Evolutionary conservation across 2,329 filamentous ascomycete genomes (phyloP).

Genomic region (Colletotrichum spaethianum): DNA sequence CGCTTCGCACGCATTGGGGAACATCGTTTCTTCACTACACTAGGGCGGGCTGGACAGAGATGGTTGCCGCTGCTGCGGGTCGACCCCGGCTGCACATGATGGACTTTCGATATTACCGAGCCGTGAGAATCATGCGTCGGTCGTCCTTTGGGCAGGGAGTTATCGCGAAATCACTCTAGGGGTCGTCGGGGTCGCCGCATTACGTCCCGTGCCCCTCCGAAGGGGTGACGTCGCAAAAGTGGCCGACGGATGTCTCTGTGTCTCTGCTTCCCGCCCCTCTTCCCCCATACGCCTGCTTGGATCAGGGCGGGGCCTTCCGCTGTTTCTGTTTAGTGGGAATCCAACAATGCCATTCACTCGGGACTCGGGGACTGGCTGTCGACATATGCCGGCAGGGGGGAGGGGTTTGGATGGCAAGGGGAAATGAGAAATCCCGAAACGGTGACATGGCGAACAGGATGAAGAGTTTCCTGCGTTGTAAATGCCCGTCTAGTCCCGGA

Average conservation of each 20-base stretch:
- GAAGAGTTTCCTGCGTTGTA: background rate
- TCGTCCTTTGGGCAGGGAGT: background rate
- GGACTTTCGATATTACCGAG: background rate
- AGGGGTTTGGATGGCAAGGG: background rate
- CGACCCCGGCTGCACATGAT: background rate
- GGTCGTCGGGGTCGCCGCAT: slow-evolving; percentile 23
- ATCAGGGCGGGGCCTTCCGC: background rate
- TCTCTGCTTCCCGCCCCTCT: background rate
- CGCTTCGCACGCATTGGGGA: background rate
- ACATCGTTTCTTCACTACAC: background rate
- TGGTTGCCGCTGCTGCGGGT: background rate
- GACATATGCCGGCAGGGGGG: background rate
- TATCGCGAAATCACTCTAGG: background rate
- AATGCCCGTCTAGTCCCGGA: background rate
- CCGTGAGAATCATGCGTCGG: too few relatives aligned
- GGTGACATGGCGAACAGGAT: slow-evolving; percentile 1
- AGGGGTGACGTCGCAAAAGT: slow-evolving; percentile 24
- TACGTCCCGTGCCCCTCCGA: slow-evolving; percentile 4
- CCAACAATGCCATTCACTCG: slow-evolving; percentile 10
- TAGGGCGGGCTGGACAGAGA: background rate
- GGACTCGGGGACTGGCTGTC: background rate
- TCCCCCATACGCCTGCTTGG: background rate
- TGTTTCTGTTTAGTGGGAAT: slow-evolving; percentile 15
- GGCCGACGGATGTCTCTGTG: background rate
- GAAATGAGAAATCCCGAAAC: background rate